A percentile compares a stretch with the other conserved stretches of the same genome.
These are phyloP conservation scores for Fusarium longipes DNA, from an alignment of 2,329 filamentous ascomycete species.

Conservation along the genomic window DNA sequence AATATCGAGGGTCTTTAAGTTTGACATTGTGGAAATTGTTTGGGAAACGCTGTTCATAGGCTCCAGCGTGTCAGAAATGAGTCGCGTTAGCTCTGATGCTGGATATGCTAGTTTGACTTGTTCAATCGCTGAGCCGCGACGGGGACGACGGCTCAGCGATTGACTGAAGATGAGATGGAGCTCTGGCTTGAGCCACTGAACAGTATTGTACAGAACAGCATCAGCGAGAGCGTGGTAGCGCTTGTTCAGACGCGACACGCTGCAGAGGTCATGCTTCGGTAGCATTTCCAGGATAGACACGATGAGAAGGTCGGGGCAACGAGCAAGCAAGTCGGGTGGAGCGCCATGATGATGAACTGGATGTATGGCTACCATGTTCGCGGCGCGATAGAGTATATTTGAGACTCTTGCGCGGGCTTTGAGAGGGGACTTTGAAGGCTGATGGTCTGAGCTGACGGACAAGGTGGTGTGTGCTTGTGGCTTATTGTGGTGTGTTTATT, in stretches of 20 bases:
- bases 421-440: neutral
- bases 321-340: constrained; percentile 36
- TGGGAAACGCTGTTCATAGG: constrained; percentile 58
- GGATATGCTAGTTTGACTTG: constrained; percentile 60
- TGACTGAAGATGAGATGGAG: constrained; percentile 62
- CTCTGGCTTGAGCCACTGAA: constrained; percentile 59
- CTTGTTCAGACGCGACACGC: constrained; percentile 56
- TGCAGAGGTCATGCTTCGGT: constrained; percentile 56
- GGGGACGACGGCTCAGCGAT: constrained; percentile 58
- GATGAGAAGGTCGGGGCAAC: constrained; percentile 55
- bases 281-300: constrained; percentile 55
- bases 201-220: constrained; percentile 59
- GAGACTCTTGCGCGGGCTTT: neutral
- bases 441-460: neutral
- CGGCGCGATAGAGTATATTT: neutral
- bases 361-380: constrained; percentile 22
- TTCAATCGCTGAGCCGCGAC: constrained; percentile 60
- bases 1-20: constrained; percentile 60
- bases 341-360: constrained; percentile 3
- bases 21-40: constrained; percentile 62
- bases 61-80: constrained; percentile 54
- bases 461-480: constrained; percentile 22
- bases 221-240: constrained; percentile 59
- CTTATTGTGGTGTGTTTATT: constrained; percentile 8
- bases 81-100: constrained; percentile 55